These are phyloP conservation scores for Stenogyne calaminthoides DNA, from an alignment of 305 asterid species.

Conservation along the genomic window DNA sequence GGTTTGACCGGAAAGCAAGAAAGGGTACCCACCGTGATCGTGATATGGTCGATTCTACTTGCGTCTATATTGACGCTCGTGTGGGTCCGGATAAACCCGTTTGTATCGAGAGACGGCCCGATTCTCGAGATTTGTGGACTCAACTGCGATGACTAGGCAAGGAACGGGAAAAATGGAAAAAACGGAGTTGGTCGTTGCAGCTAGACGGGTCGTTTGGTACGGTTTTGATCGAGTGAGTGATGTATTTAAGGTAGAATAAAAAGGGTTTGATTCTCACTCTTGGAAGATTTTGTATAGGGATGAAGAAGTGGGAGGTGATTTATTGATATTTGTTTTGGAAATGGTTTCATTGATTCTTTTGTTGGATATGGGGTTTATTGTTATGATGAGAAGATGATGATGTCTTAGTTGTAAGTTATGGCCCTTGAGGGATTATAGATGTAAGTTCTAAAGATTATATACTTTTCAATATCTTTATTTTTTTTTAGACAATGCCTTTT, in stretches of 20 bases:
- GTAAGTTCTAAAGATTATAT: conserved; percentile 28
- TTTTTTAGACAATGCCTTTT: neutral
- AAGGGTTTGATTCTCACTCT: neutral
- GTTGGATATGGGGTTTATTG: conserved; percentile 28
- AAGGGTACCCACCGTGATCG: conserved; percentile 70
- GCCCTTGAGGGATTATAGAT: conserved; percentile 15
- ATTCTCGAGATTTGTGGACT: conserved; percentile 75
- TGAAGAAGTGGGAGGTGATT: conserved; percentile 35
- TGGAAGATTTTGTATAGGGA: conserved; percentile 39
- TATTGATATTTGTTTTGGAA: conserved; percentile 34
- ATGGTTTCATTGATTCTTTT: conserved; percentile 51
- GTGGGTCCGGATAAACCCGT: conserved; percentile 90
- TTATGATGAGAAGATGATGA: neutral
- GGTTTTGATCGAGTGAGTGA: conserved; percentile 25
- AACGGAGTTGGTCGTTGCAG: conserved; percentile 27
- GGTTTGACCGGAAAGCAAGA: conserved; percentile 80
- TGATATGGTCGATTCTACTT: conserved; percentile 80
- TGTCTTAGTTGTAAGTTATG: conserved; percentile 23
- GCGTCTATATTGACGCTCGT: conserved; percentile 72
- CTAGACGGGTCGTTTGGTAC: conserved; percentile 39
- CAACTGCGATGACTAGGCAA: conserved; percentile 58
- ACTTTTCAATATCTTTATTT: conserved; percentile 24
- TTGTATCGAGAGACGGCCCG: conserved; percentile 86
- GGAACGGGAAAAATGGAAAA: neutral
- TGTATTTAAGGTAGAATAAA: conserved; percentile 43